Evolutionary conservation across 176 grass and related monocot species (phyloP).

Genomic region (Tuctoria greenei): DNA sequence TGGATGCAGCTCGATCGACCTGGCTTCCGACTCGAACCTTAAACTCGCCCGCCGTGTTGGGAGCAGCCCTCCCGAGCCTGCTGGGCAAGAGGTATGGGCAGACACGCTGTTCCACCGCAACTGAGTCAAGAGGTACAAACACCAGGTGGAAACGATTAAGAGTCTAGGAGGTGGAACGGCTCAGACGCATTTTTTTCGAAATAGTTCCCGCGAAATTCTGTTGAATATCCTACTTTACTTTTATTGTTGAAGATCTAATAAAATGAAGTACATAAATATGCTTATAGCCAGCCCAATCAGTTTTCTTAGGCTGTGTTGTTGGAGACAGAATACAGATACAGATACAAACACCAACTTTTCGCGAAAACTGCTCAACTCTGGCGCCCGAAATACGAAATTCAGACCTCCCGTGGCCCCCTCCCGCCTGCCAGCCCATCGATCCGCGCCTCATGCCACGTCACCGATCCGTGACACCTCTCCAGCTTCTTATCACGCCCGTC

Average conservation of each 20-base stretch:
- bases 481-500: neutral
- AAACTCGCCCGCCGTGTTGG: constrained; percentile 65
- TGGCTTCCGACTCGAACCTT: constrained; percentile 70
- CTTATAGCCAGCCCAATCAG: too few relatives aligned
- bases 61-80: constrained; percentile 50
- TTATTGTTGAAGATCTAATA: too few relatives aligned
- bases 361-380: neutral
- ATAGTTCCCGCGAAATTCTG: too few relatives aligned
- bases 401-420: neutral
- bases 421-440: constrained; percentile 19
- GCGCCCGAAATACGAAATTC: neutral
- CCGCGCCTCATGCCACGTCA: constrained; percentile 41
- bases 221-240: too few relatives aligned
- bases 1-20: constrained; percentile 57
- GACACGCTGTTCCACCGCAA: constrained; percentile 58
- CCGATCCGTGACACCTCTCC: constrained; percentile 32
- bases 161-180: constrained; percentile 75
- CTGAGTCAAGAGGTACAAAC: constrained; percentile 61
- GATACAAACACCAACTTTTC: neutral
- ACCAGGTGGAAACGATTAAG: constrained; percentile 93
- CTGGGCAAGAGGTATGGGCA: constrained; percentile 73
- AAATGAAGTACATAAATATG: too few relatives aligned
- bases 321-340: too few relatives aligned
- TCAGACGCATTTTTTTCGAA: too few relatives aligned
- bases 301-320: too few relatives aligned